These are phyloP conservation scores for Solanum sitiens DNA, from an alignment of 257 asterid genomes.

Conservation along the genomic window DNA sequence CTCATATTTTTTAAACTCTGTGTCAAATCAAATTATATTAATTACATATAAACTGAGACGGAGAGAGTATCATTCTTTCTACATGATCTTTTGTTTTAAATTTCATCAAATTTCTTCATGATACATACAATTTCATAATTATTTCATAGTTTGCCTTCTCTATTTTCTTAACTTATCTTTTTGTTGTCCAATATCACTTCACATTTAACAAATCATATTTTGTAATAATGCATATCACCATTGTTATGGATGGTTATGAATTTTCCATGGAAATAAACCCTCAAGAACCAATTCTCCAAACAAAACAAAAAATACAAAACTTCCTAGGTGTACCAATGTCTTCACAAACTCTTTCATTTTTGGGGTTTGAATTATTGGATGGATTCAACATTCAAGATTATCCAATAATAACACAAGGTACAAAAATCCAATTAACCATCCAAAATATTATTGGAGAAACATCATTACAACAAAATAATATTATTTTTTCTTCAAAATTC, in stretches of 20 bases:
- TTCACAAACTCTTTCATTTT: conserved; percentile 42
- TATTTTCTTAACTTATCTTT: neutral
- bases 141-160: neutral
- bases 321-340: conserved; percentile 29
- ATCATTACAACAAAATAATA: neutral
- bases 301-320: conserved; percentile 37
- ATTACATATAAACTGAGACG: neutral
- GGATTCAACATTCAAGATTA: conserved; percentile 54
- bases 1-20: no score
- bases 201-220: neutral
- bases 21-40: no score
- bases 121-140: neutral
- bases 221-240: conserved; percentile 17
- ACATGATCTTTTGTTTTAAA: neutral
- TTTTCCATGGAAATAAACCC: conserved; percentile 33
- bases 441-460: neutral
- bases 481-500: neutral
- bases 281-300: conserved; percentile 40
- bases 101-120: neutral
- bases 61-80: neutral
- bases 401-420: conserved; percentile 40
- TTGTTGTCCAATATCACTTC: neutral
- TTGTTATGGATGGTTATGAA: conserved; percentile 24
- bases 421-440: conserved; percentile 26
- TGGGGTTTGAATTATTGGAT: conserved; percentile 48